Base-by-base conservation (phyloP, 495 filamentous ascomycete species). In the Terfezia boudieri region DNA sequence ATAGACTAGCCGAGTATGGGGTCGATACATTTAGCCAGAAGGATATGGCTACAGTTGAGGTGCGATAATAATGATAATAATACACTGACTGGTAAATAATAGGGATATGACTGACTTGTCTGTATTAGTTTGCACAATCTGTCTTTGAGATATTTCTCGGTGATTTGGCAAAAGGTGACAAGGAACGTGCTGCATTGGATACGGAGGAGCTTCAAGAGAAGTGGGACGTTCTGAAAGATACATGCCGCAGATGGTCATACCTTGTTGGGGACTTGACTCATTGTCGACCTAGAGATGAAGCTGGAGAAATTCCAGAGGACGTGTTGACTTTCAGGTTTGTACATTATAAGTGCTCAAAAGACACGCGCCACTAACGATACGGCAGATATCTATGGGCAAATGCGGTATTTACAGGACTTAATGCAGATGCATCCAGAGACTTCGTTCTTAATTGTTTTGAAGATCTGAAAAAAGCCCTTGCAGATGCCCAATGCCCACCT, bases 131-230 rank as follows among this genome's bases (percentile, higher is more conserved):
- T 64, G 71, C 80, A 1, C 77, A 95, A 60, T 79, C 80, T 53
- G 70, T 92, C 1, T 88, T 86, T 57, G 90, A 99, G 65, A 71
- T 99, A 9, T 86, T 95, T 60, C 71, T 98, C 2, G 89, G 61
- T 9, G 62, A 65, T 14, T 52, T 65, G 8, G 60, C 62, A 7
- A 57, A 56, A 14, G 38, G 52, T n/a, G 60, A 61, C 10, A 54
- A 61, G 37, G 54, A 56, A 22, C 46, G 54, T 26, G 52, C 54
- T 17, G 53, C 51, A 11, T 61, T 64, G n/a, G 38, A 52, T 50
- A 57, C 37, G 36, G 38, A 26, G 56, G 76, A 79, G 12, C 76
- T 83, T 20, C 78, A 81, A 50, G 64, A 69, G 43, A 69, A 60
- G 80, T 76, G 37, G 71, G 77, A 52, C 56, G 73, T 41, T 37